Conservation (phyloP, 352 stramenopile species). For the Globisporangium yorkense region DNA sequence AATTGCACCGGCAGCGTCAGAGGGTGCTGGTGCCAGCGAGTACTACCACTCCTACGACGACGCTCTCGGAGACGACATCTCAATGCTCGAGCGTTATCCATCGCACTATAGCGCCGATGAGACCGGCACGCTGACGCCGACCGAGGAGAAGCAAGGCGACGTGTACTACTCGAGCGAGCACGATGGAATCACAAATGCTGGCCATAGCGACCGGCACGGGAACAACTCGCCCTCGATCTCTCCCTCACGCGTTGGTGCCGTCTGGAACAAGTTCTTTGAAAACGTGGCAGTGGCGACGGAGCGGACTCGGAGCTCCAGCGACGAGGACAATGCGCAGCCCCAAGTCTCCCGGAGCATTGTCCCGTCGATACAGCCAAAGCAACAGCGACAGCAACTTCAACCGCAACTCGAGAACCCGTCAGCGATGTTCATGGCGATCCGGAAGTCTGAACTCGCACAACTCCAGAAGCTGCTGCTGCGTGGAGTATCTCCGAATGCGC, state of each 20-base stretch:
- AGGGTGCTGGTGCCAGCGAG: neutral
- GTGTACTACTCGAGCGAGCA: constrained; percentile 8
- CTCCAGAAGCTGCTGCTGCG: constrained; percentile 44
- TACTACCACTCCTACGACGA: constrained; percentile 9
- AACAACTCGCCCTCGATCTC: constrained; percentile 14
- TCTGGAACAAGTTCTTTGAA: constrained; percentile 79
- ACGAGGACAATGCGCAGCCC: neutral
- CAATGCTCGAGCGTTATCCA: neutral
- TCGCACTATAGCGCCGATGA: constrained; percentile 1
- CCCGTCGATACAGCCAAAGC: neutral
- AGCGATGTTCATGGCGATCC: constrained; percentile 45
- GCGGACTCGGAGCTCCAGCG: neutral
- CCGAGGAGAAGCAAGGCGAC: neutral
- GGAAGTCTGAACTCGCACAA: constrained; percentile 31
- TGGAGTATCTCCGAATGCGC: constrained; percentile 47
- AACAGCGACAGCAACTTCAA: neutral
- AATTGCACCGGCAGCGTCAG: neutral
- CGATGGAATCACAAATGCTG: neutral
- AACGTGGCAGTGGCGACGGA: constrained; percentile 30
- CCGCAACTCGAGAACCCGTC: constrained; percentile 1
- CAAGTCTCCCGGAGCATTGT: neutral
- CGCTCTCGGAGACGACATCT: neutral
- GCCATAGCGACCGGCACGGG: neutral
- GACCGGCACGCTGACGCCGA: constrained; percentile 4
- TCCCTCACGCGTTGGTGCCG: constrained; percentile 42